A percentile compares a stretch with the other conserved stretches of the same genome.
Conservation (phyloP, 176 grass and related monocot genomes). For the Oropetium thomaeum region DNA sequence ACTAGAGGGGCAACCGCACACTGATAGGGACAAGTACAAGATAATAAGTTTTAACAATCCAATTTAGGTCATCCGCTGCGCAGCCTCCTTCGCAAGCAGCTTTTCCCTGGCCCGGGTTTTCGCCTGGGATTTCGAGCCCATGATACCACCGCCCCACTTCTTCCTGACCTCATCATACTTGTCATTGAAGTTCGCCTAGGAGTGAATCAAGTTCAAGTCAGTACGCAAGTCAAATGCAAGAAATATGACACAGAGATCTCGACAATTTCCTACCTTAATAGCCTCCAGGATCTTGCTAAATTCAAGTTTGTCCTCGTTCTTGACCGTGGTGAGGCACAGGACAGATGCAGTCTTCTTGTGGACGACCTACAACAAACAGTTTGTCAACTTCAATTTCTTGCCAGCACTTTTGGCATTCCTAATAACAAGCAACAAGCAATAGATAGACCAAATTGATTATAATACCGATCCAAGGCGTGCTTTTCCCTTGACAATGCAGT, state of each 20-base stretch:
- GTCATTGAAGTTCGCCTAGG: constrained; percentile 47
- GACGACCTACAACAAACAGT: constrained; percentile 32
- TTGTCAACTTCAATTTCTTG: neutral
- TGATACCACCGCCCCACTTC: constrained; percentile 52
- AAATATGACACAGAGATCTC: neutral
- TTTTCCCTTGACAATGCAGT: constrained; percentile 68
- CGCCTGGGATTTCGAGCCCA: constrained; percentile 51
- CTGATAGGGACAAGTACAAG: constrained; percentile 5
- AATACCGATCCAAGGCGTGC: constrained; percentile 60
- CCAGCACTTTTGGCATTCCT: neutral
- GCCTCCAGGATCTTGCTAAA: constrained; percentile 59
- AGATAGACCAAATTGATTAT: neutral
- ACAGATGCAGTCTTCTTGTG: constrained; percentile 58
- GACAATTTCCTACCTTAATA: constrained; percentile 33
- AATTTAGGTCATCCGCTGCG: constrained; percentile 44
- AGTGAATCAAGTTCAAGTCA: neutral
- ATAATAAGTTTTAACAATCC: neutral
- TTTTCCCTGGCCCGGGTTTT: constrained; percentile 55
- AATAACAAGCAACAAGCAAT: neutral
- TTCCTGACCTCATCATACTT: constrained; percentile 54
- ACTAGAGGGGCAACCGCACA: constrained; percentile 21
- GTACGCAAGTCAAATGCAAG: neutral
- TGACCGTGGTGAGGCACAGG: constrained; percentile 48
- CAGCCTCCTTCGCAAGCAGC: constrained; percentile 42
- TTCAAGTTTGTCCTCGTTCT: constrained; percentile 57